A percentile compares a stretch with the other conserved stretches of the same genome.
These are phyloP conservation scores for Asterophora lycoperdoides DNA, from an alignment of 768 basidiomycete species.

Conservation along the genomic window DNA sequence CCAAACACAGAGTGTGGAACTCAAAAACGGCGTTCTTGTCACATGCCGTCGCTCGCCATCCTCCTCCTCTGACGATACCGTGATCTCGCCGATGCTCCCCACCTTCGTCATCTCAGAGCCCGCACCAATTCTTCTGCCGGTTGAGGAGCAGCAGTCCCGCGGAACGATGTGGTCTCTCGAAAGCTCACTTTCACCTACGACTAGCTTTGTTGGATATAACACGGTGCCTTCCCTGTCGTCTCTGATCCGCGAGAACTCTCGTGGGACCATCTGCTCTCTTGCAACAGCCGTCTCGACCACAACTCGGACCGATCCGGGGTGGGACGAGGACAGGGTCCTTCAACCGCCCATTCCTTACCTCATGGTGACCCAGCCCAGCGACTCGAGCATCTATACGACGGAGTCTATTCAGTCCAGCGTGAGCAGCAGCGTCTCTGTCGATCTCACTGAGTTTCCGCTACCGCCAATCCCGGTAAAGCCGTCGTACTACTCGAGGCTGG, in stretches of 20 bases:
- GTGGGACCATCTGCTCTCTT: conserved; percentile 14
- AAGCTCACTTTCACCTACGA: conserved; percentile 4
- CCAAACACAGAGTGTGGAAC: conserved; percentile 46
- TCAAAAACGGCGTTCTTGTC: conserved; percentile 44
- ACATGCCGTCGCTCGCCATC: conserved; percentile 24
- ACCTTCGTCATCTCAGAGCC: conserved; percentile 22
- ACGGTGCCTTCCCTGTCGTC: conserved; percentile 15
- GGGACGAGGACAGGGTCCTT: conserved; percentile 11
- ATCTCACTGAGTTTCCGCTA: conserved; percentile 44
- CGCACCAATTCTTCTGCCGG: conserved; percentile 4
- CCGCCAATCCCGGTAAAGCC: conserved; percentile 30
- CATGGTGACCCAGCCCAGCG: conserved; percentile 35
- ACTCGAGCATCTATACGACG: conserved; percentile 27
- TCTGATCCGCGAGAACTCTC: conserved; percentile 14
- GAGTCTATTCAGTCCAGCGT: conserved; percentile 32
- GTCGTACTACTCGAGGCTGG: conserved; percentile 15
- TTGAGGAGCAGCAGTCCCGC: conserved; percentile 6
- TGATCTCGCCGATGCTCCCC: conserved; percentile 13
- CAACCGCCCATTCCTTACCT: conserved; percentile 21
- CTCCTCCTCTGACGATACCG: not conserved
- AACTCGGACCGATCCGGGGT: conserved; percentile 10
- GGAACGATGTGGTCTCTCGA: conserved; percentile 5
- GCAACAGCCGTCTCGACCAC: conserved; percentile 11
- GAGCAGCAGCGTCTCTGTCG: conserved; percentile 37
- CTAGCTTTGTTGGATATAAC: not conserved